Evolutionary conservation across 2,329 filamentous ascomycete species (phyloP), one percentile per base, ranked within the genome.

Genomic region (Monosporascus sp.): DNA sequence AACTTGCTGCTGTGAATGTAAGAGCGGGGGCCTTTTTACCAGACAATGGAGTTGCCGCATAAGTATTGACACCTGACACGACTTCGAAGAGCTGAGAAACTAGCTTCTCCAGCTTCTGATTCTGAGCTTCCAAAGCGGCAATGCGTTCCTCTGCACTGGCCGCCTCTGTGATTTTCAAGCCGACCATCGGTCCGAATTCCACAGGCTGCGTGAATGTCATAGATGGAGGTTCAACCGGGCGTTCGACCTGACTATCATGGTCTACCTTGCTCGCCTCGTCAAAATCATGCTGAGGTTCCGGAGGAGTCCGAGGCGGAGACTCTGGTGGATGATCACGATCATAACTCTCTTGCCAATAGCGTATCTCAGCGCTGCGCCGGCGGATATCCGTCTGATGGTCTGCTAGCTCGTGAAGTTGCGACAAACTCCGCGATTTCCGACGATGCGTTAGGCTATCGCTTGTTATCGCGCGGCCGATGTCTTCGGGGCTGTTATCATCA

Each of bases 321-420:
- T 14, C 31, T 14, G 31, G 9, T 35, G 9, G 11, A 35, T 35
- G 31, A 35, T 73, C 74, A 1, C 74, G 74, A 46, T 77, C 78
- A 57, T 83, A 82, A 56, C 82, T 85, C 61, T 81, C 78, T 55
- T 83, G 75, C 82, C 83, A 86, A 61, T 82, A 83, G 14, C 80
- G 77, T 39, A 86, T 84, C 65, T 87, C 83, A 52, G 83, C 81
- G 62, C 81, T 86, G 31, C 82, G 77, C 37, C 81, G 76, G 44
- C 82, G 76, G 4, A 66, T 54, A 41, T 68, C 67, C 2, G 57
- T 60, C 22, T 69, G 66, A 18, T 60, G 61, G 4, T 68, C 65
- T 3, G 70, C 68, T 20, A 74, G 58, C 31, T 75, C 71, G 5
- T 75, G 70, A 20, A 85, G 69, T 9, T 81, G 79, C 0, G 81